Evolutionary conservation across 345 rosid genomes (phyloP), one percentile per base, ranked within the genome.

Genomic region (Lepidium aucheri): DNA sequence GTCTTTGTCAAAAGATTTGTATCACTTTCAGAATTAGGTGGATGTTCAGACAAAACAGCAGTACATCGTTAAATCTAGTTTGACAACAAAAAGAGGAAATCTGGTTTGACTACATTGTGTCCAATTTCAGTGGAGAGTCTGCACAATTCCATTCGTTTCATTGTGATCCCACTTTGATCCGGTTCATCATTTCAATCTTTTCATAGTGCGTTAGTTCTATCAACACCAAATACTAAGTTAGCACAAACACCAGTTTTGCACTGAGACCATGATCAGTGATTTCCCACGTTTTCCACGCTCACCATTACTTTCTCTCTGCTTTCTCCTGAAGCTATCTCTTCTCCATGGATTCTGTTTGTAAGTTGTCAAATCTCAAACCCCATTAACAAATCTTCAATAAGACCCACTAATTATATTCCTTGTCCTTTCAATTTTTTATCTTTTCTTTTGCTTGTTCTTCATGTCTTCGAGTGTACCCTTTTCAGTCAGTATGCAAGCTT

Each of bases 391-490:
- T 62, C 16, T 53, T 44, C 16, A 61, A 42, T 0, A 17, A 35
- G 22, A 65, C 41, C 33, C 41, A 28, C 50, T 0, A 28, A 60
- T 43, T 26, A 52, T 52, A 69, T 50, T 60, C 73, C 20, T 0
- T 50, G 6, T 32, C 41, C 12, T 24, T 14, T 49, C 47, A 35
- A 35, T 30, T 65, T 55, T 28, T 28, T 28, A 26, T 26, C 43
- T 54, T 66, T 14, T 30, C 52, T 50, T 38, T 70, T 53, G 68
- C 75, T 62, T 62, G 56, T 44, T 24, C 63, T 53, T 69, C 56
- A 16, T 53, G 49, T 53, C 57, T 54, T 70, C 57, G 2, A 41
- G 5, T 40, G 8, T 30, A 50, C n/a, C 15, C 40, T 53, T 61
- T 61, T n/a, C 6, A 35, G 22, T 28, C 41, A 26, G 16, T 30